Base-by-base conservation (phyloP, 2,329 filamentous ascomycete species). In the Fusarium ramigenum region DNA sequence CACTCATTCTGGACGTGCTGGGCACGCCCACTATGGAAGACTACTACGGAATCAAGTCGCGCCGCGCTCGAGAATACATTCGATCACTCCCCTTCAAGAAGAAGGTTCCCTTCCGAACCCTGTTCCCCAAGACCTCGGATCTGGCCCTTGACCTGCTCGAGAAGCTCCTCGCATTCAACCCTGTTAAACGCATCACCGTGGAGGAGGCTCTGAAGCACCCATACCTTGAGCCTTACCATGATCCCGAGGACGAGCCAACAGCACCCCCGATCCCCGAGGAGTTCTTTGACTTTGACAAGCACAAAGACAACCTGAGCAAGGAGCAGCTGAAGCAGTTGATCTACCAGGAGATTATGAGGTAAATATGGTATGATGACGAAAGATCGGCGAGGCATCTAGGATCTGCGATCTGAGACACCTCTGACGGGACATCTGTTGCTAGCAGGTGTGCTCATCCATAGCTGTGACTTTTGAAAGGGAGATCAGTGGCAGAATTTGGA, bases 241-340 rank as follows among this genome's bases (percentile, higher is more conserved):
- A 99, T 82, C 96, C 96, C 11, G 96, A 98, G 81, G 96, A 99
- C 81, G 96, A 99, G 88, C 96, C 96, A 56, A 98, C 94, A 18
- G 96, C 96, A 23, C 93, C 95, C 47, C 95, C 96, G 28, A 99
- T 99, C 79, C 96, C 96, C 28, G 96, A 98, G 83, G 96, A 97
- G 83, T 99, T 99, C 88, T 99, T 99, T 82, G 96, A 99, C 84
- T 99, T 99, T 83, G 96, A 99, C 85, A 98, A 98, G 89, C 97
- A 98, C 88, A 99, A 99, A 91, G 96, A 99, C 83, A 96, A 93
- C 79, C 85, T 99, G 80, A 98, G 93, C 87, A 99, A 99, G 86
- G 96, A 99, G 86, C 95, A 99, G 85, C 85, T 99, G 83, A 98
- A 98, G 88, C 89, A 96, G 80, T 88, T 99, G 82, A 99, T 99